A percentile compares a stretch with the other conserved stretches of the same genome.
Conservation (phyloP, 2,329 filamentous ascomycete species). For the Didymella pomorum region DNA sequence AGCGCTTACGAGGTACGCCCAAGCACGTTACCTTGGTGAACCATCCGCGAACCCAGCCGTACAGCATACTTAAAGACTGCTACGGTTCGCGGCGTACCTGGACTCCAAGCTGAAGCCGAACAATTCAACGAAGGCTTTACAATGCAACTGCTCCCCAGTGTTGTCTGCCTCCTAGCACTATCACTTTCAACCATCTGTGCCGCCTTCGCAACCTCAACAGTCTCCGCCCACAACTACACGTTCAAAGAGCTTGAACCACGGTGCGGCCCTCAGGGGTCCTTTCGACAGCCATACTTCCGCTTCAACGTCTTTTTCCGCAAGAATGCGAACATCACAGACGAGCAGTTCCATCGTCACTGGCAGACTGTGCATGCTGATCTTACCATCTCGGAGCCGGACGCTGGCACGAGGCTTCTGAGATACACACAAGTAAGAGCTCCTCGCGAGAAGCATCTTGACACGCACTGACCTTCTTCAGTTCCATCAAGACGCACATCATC, state of each 20-base stretch:
- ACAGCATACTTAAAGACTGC: too few species aligned
- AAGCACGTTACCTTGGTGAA: too few species aligned
- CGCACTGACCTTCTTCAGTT: conserved; percentile 5
- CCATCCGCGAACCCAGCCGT: too few species aligned
- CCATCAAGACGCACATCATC: conserved; percentile 18
- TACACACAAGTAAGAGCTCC: conserved; percentile 21
- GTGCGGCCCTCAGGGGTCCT: neutral
- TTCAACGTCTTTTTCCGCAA: conserved; percentile 18
- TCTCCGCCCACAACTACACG: conserved; percentile 1
- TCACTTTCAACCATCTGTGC: neutral
- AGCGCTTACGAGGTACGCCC: too few species aligned
- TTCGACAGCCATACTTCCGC: conserved; percentile 11
- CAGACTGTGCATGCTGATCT: conserved; percentile 25
- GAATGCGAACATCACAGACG: conserved; percentile 14
- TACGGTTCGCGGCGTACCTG: too few species aligned
- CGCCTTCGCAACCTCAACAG: neutral
- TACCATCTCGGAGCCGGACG: conserved; percentile 11
- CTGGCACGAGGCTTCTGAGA: conserved; percentile 13
- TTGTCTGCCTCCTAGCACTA: neutral
- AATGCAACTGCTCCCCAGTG: too few species aligned
- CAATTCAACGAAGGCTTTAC: too few species aligned
- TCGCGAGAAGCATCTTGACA: neutral
- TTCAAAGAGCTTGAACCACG: conserved; percentile 10
- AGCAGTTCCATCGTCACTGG: conserved; percentile 26
- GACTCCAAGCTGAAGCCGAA: too few species aligned